Conservation (phyloP, 1,284 basidiomycete species). For the Ceratobasidium theobromae region DNA sequence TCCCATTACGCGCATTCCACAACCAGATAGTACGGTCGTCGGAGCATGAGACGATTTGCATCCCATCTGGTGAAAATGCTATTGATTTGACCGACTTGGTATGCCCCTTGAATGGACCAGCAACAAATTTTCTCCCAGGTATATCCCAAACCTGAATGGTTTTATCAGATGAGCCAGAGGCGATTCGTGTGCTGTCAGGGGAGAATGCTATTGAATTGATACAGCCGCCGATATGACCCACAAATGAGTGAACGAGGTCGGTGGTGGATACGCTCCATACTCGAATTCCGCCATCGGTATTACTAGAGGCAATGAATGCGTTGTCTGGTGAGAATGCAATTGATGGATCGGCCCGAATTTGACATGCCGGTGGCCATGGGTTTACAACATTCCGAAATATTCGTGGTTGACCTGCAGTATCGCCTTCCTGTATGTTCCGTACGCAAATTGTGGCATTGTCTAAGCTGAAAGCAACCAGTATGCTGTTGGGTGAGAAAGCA, state of each 20-base stretch:
- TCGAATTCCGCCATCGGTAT: background rate
- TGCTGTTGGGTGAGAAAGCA: background rate
- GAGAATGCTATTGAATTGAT: background rate
- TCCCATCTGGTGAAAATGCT: background rate
- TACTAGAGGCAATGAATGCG: background rate
- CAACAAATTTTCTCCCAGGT: background rate
- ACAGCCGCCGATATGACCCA: background rate
- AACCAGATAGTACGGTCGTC: too few relatives aligned
- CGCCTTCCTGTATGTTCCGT: background rate
- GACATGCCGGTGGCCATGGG: background rate
- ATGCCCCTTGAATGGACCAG: background rate
- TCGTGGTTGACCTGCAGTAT: background rate
- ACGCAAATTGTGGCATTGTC: background rate
- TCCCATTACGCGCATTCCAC: background rate
- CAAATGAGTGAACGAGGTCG: background rate
- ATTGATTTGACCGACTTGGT: background rate
- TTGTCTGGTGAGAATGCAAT: background rate
- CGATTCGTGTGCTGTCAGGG: background rate
- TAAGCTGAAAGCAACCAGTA: background rate
- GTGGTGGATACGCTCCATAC: background rate
- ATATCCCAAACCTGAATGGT: background rate
- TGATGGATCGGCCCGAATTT: too few relatives aligned
- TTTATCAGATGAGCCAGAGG: background rate
- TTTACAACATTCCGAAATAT: background rate
- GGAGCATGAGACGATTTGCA: too few relatives aligned